Evolutionary conservation across 148 eudicot species (phyloP).

Genomic region (Chenopodium quinoa): DNA sequence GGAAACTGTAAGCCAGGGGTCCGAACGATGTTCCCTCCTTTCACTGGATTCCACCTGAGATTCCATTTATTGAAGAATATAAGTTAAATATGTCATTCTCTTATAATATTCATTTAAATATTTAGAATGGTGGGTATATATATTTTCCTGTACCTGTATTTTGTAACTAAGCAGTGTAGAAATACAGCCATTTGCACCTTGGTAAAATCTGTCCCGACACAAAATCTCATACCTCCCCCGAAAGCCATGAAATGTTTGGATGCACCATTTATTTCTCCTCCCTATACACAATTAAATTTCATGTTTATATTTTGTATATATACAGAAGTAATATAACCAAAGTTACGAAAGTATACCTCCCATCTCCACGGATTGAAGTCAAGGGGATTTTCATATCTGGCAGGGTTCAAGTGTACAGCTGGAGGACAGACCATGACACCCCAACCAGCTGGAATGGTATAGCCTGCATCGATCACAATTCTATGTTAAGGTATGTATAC

Average conservation of each 20-base stretch:
- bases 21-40: constrained; percentile 70
- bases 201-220: constrained; percentile 79
- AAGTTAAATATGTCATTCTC: constrained; percentile 2
- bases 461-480: constrained; percentile 42
- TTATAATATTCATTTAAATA: constrained; percentile 6
- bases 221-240: constrained; percentile 86
- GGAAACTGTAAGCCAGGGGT: constrained; percentile 81
- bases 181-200: constrained; percentile 78
- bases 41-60: constrained; percentile 53
- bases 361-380: constrained; percentile 88
- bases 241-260: constrained; percentile 85
- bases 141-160: constrained; percentile 52
- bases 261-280: constrained; percentile 55
- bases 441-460: constrained; percentile 97
- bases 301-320: background rate
- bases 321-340: background rate
- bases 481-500: constrained; percentile 21
- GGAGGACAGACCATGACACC: constrained; percentile 94
- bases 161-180: constrained; percentile 74
- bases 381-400: constrained; percentile 67
- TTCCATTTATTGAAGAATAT: constrained; percentile 11
- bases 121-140: background rate
- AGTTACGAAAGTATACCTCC: constrained; percentile 44
- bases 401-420: constrained; percentile 80
- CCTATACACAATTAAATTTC: constrained; percentile 31